phyloP scores from a whole-genome alignment of 2,329 filamentous ascomycete genomes.

The Knoxdaviesia proteae region DNA sequence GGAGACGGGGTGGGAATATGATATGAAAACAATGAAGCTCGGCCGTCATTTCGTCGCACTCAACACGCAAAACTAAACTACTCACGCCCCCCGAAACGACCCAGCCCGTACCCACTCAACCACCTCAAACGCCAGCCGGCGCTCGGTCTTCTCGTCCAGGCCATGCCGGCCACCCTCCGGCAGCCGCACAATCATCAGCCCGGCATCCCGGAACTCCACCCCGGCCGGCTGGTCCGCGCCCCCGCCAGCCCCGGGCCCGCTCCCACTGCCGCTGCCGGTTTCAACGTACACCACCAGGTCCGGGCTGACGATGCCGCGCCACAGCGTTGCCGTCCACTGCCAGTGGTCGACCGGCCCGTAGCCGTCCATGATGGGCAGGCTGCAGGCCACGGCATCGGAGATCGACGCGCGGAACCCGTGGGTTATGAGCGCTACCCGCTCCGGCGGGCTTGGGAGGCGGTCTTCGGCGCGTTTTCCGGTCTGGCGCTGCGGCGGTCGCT shows the following conservation, averaged over 20 bases:
- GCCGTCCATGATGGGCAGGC: conserved; percentile 52
- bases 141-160: conserved; percentile 47
- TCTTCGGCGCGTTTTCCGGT: not conserved
- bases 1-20: no score
- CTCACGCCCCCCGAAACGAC: conserved; percentile 15
- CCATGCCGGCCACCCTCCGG: conserved; percentile 12
- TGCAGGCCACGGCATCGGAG: conserved; percentile 53
- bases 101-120: conserved; percentile 51
- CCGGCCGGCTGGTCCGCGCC: no score
- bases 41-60: no score
- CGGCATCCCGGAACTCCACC: conserved; percentile 20
- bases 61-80: conserved; percentile 1
- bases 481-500: no score
- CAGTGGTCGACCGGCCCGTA: conserved; percentile 81
- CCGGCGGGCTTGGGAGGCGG: not conserved
- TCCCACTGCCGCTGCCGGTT: no score
- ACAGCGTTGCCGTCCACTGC: conserved; percentile 92
- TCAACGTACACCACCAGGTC: conserved; percentile 55
- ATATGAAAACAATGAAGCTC: no score
- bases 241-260: no score
- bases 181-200: conserved; percentile 32
- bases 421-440: conserved; percentile 54
- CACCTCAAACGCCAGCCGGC: conserved; percentile 70
- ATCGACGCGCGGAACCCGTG: conserved; percentile 62
- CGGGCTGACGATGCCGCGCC: conserved; percentile 67